Evolutionary conservation across 2,329 filamentous ascomycete species (phyloP).

Genomic region (Aspergillus intermedius): DNA sequence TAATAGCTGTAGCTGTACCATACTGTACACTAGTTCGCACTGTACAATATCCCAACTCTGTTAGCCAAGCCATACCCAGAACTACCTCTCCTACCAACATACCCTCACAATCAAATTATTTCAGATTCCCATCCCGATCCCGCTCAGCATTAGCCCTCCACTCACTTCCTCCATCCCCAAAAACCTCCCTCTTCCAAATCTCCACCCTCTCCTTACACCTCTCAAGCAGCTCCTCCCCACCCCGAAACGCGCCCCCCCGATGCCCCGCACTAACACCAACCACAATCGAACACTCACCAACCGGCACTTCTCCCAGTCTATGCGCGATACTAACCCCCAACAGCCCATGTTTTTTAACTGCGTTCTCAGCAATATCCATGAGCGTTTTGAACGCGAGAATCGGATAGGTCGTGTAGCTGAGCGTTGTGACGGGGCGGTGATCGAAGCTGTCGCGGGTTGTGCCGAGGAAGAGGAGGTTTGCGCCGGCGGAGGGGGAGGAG

Average conservation of each 20-base stretch:
- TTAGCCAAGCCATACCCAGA: background rate
- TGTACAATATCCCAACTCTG: slow-evolving; percentile 23
- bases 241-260: slow-evolving; percentile 75
- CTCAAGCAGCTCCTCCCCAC: slow-evolving; percentile 84
- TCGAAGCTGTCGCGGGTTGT: slow-evolving; percentile 41
- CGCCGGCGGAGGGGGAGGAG: slow-evolving; percentile 37
- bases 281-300: slow-evolving; percentile 88
- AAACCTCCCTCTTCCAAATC: slow-evolving; percentile 92
- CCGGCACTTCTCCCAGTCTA: slow-evolving; percentile 74
- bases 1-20: background rate
- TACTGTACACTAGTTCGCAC: background rate
- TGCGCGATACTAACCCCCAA: slow-evolving; percentile 74
- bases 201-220: slow-evolving; percentile 80
- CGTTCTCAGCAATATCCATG: slow-evolving; percentile 31
- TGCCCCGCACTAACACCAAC: slow-evolving; percentile 82
- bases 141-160: slow-evolving; percentile 88
- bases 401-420: slow-evolving; percentile 42
- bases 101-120: background rate
- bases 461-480: slow-evolving; percentile 42
- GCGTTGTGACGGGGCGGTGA: slow-evolving; percentile 33
- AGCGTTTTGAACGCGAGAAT: slow-evolving; percentile 38
- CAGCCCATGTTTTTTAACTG: slow-evolving; percentile 55
- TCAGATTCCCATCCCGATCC: slow-evolving; percentile 38
- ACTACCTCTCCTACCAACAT: background rate
- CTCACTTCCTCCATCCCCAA: slow-evolving; percentile 55